Evolutionary conservation across 306 rosid species (phyloP), one percentile per base, ranked within the genome.

Genomic region (Hippophae gyantsensis): DNA sequence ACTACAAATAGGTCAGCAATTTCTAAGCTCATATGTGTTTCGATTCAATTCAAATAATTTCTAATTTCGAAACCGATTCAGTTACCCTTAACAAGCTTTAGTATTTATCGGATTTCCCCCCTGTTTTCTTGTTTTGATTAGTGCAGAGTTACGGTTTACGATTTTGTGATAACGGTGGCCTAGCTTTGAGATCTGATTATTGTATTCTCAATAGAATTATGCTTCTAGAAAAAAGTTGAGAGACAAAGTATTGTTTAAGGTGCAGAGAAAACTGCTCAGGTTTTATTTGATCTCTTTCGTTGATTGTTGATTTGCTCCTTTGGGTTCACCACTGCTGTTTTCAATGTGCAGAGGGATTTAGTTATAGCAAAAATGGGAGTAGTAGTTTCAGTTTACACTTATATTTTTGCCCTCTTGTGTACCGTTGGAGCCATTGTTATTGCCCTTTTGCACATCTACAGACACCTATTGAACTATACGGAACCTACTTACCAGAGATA

Each of bases 401-500:
- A 72, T 66, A 52, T 82, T 59, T 6, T 83, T 18, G 99, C 96
- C 7, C 83, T 92, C 68, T n/a, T 80, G 6, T 92, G 99, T 83
- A 85, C 99, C 9, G 52, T 54, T 48, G 99, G 93, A 75, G 99
- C 96, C 41, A 75, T 88, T 60, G 81, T 83, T 78, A 46, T 92
- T 57, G 93, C 96, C 5, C 42, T 82, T 62, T 50, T 80, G 58
- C 99, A 92, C 43, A 92, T 92, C 60, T 92, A 88, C 67, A 65
- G 84, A 63, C 99, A 92, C 69, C 95, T 92, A 60, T 71, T 82
- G 74, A 92, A 92, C 72, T 92, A 92, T 71, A 92, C 96, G 7
- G 99, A 92, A 40, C 99, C 99, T 46, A 88, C 90, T 65, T 92
- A 92, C 66, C 99, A 92, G 76, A 84, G 99, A 52, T 85, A 76